These are phyloP conservation scores for Hebeloma cylindrosporum DNA, from an alignment of 768 basidiomycete genomes.

Conservation along the genomic window DNA sequence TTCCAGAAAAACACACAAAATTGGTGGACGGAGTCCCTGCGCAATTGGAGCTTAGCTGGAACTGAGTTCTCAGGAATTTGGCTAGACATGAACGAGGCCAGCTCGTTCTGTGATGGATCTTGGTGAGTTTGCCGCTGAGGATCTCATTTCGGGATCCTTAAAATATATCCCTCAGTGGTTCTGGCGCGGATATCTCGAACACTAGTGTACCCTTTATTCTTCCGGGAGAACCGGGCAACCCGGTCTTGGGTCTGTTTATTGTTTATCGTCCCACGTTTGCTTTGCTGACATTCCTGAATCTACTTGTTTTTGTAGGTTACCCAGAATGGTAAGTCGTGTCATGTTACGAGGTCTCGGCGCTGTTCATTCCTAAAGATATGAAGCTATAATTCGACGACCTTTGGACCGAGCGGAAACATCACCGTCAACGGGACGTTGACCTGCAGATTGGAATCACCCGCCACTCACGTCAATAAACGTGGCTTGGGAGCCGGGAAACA, in stretches of 20 bases:
- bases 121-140: constrained; percentile 25
- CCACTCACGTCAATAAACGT: constrained; percentile 34
- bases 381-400: constrained; percentile 62
- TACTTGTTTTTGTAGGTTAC: constrained; percentile 38
- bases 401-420: constrained; percentile 72
- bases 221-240: constrained; percentile 55
- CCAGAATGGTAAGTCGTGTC: constrained; percentile 60
- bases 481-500: constrained; percentile 53
- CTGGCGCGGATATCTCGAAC: constrained; percentile 54
- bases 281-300: constrained; percentile 5
- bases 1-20: constrained; percentile 29
- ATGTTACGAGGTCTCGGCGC: constrained; percentile 9
- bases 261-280: constrained; percentile 3
- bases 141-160: constrained; percentile 1
- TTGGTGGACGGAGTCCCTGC: constrained; percentile 35
- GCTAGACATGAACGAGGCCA: constrained; percentile 38
- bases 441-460: constrained; percentile 30
- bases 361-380: constrained; percentile 2
- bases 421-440: constrained; percentile 68
- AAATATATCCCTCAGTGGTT: constrained; percentile 42
- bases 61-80: constrained; percentile 34
- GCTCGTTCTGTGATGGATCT: constrained; percentile 36
- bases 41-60: constrained; percentile 30
- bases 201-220: constrained; percentile 55
- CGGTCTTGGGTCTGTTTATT: constrained; percentile 35